These are phyloP conservation scores for Phtheirospermum japonicum DNA, from an alignment of 257 asterid genomes.

Conservation along the genomic window DNA sequence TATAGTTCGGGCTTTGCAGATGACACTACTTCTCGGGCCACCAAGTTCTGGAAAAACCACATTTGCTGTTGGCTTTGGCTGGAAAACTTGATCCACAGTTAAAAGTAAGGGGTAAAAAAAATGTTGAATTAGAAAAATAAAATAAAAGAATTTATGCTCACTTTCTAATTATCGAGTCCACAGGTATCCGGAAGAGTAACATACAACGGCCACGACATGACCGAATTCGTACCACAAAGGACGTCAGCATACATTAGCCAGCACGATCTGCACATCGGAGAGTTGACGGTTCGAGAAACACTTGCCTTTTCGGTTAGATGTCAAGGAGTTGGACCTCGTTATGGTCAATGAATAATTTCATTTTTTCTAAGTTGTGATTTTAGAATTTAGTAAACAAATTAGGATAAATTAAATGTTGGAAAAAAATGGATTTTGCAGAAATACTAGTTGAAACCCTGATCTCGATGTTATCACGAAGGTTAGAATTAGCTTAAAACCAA, in stretches of 20 bases:
- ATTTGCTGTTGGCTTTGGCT: constrained; percentile 74
- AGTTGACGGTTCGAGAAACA: constrained; percentile 88
- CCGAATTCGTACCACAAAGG: constrained; percentile 81
- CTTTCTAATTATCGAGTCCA: background rate
- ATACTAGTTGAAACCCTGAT: constrained; percentile 75
- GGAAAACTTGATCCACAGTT: constrained; percentile 73
- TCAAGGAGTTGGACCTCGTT: constrained; percentile 86
- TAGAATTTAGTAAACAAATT: constrained; percentile 3
- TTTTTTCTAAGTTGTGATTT: background rate
- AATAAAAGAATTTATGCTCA: background rate
- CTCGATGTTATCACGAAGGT: constrained; percentile 92
- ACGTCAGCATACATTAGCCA: constrained; percentile 88
- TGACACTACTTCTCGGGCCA: constrained; percentile 84
- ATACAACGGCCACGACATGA: constrained; percentile 72
- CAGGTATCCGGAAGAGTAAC: constrained; percentile 75
- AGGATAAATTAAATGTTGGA: background rate
- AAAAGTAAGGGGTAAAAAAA: constrained; percentile 44
- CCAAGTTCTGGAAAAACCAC: constrained; percentile 94
- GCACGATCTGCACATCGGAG: constrained; percentile 81
- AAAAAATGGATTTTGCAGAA: constrained; percentile 58
- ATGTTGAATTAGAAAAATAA: background rate
- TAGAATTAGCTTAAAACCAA: background rate
- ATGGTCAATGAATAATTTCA: constrained; percentile 43
- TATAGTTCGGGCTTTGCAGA: constrained; percentile 39
- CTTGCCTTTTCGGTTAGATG: constrained; percentile 90